Percentiles rank a stretch among this genome's conserved stretches.
Evolutionary conservation across 169 alveolate species (phyloP).

Genomic region (Babesia sp.): DNA sequence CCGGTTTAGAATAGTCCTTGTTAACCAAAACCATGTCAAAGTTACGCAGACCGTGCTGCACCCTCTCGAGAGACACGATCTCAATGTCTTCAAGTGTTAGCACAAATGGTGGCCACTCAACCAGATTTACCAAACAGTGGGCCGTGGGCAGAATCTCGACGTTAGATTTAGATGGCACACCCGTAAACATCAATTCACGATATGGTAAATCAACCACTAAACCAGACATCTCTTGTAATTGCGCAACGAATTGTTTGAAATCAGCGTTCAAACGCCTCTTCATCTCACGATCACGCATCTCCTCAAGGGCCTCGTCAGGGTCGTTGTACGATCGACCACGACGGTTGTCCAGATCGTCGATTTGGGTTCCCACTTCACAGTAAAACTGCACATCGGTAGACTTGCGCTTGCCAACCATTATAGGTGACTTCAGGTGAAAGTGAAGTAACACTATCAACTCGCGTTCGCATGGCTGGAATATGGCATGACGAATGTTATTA

Average conservation of each 20-base stretch:
- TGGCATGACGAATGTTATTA: constrained; percentile 92
- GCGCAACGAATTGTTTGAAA: constrained; percentile 86
- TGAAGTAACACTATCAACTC: constrained; percentile 94
- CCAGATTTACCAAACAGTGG: constrained; percentile 90
- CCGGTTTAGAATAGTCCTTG: constrained; percentile 91
- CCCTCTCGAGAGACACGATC: constrained; percentile 95
- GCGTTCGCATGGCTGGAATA: constrained; percentile 95
- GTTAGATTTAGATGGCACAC: constrained; percentile 94
- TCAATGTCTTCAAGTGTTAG: constrained; percentile 93
- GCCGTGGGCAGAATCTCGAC: constrained; percentile 94
- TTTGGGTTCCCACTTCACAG: constrained; percentile 94
- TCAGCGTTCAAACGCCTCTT: constrained; percentile 89
- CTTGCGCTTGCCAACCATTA: constrained; percentile 93
- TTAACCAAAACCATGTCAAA: constrained; percentile 95
- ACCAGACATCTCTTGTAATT: constrained; percentile 68
- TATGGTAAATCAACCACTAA: constrained; percentile 75
- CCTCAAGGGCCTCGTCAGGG: constrained; percentile 95
- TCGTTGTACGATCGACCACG: constrained; percentile 87
- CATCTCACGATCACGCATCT: constrained; percentile 92
- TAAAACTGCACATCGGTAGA: constrained; percentile 93
- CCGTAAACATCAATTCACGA: constrained; percentile 90
- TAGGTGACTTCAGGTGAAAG: constrained; percentile 91
- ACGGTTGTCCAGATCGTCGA: constrained; percentile 94
- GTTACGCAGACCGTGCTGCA: constrained; percentile 92
- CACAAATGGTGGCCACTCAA: constrained; percentile 96